Evolutionary conservation across 768 basidiomycete genomes (phyloP).

Genomic region (Termitomyces sp.): DNA sequence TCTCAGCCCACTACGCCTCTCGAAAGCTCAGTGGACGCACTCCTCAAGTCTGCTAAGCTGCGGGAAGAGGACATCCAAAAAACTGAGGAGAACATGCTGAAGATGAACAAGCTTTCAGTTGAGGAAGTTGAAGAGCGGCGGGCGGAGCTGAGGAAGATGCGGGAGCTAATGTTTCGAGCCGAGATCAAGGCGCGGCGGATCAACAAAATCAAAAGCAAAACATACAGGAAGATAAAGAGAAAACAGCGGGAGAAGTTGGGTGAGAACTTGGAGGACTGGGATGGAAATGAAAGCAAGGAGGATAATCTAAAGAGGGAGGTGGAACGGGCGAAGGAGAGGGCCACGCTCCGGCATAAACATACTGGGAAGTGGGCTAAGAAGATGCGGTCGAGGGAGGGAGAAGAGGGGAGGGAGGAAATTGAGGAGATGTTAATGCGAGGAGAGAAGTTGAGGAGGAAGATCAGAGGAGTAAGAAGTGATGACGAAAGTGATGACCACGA

Average conservation of each 20-base stretch:
- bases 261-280: constrained; percentile 41
- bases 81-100: constrained; percentile 67
- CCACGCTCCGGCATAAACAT: constrained; percentile 83
- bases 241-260: constrained; percentile 65
- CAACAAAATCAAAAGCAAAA: constrained; percentile 94
- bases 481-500: constrained; percentile 40
- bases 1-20: constrained; percentile 74
- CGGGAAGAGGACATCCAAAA: constrained; percentile 74
- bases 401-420: constrained; percentile 60
- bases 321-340: constrained; percentile 81
- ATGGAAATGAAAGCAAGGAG: constrained; percentile 47
- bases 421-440: constrained; percentile 82
- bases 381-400: constrained; percentile 56
- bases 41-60: constrained; percentile 78
- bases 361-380: constrained; percentile 85
- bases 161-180: constrained; percentile 91
- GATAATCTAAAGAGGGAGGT: constrained; percentile 65
- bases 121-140: constrained; percentile 85
- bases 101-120: constrained; percentile 74
- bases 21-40: constrained; percentile 77
- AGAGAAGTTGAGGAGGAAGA: constrained; percentile 73
- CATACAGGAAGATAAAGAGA: constrained; percentile 80
- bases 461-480: constrained; percentile 59
- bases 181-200: constrained; percentile 87
- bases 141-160: constrained; percentile 78